Base-by-base conservation (phyloP, 805 yeast genomes). In the Schwanniomyces occidentalis region DNA sequence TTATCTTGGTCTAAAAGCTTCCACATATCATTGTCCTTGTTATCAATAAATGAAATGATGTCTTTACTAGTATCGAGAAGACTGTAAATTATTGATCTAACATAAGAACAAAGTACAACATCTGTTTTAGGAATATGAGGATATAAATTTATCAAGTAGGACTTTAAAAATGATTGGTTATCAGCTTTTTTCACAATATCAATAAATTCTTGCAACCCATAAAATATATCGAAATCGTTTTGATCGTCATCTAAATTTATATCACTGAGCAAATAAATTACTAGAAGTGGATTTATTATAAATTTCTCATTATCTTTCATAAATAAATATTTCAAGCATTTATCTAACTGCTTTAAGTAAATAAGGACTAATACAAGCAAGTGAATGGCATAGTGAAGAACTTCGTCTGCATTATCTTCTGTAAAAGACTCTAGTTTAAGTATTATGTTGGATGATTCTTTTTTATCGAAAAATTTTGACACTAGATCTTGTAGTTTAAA, bases 11-110 rank as follows among this genome's bases (percentile, higher is more conserved):
- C 33, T 24, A 37, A 27, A 2, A 27, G 16, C 12, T 37, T 42
- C 55, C 55, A 50, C 9, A 40, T 35, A 2, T 40, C 38, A 15
- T 22, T 25, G 31, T 46, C 54, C 21, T 32, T 16, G 5, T 37
- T 16, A 23, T 40, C 31, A 7, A 44, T 34, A 24, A 49, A 44
- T 4, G 34, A 31, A 8, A 49, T 44, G 16, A 45, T 24, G 10
- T 35, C 39, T 7, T 40, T 25, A 32, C 41, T 39, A 4, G 34
- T 23, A 1, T 29, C 12, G 14, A 16, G 8, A 12, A 21, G 24
- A 13, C 14, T 21, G 18, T 30, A 26, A 7, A 16, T 27, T 2
- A 14, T 21, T 8, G 15, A 12, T 28, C 18, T 16, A 10, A 9
- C 9, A 20, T 20, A 9, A 20, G 7, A 7, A 8, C 9, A 8